Base-by-base conservation (phyloP, 2,329 filamentous ascomycete species). In the Calonectria hongkongensis region DNA sequence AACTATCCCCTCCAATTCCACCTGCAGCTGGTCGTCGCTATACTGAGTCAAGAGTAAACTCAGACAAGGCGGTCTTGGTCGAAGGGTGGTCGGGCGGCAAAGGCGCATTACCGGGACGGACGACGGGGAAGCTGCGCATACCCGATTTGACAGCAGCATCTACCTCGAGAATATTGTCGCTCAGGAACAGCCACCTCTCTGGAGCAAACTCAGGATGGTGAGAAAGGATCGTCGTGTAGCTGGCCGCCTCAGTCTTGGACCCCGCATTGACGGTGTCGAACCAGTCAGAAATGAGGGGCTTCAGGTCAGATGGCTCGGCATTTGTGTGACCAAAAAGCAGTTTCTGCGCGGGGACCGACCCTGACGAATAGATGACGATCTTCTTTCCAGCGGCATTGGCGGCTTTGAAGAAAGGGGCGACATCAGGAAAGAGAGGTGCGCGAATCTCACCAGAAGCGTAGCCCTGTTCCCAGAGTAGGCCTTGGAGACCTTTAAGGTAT, bases 191-290 rank as follows among this genome's bases (percentile, higher is more conserved):
- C 86, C 94, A 94, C 69, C 89, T 86, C 13, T 82, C 83, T 21
- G 88, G 82, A 63, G 85, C 78, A 70, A 88, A 85, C 41, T 87
- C 84, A 18, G 90, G 82, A 70, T 81, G 72, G 45, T 78, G 80
- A 45, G 81, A 81, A 60, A 89, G 87, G 76, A 96, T 95, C 78
- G 87, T 90, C 76, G 85, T 83, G 84, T 96, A 97, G 82, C 94
- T 96, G 27, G 82, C 83, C 47, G 84, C 82, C 78, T 95, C 90
- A 56, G 88, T 90, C 86, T 97, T 97, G 69, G 90, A 88, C 1
- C 94, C 94, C 39, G 94, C 94, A 82, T 94, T 96, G 71, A 94
- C 90, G 4, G 94, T 96, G 82, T 97, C 94, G 81, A 95, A 96
- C 88, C 92, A 95, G 77, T 89, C 92, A 54, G 86, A 87, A 71